Percentiles rank a stretch among this genome's conserved stretches.
These are phyloP conservation scores for Neurospora intermedia DNA, from an alignment of 495 filamentous ascomycete genomes.

Conservation along the genomic window DNA sequence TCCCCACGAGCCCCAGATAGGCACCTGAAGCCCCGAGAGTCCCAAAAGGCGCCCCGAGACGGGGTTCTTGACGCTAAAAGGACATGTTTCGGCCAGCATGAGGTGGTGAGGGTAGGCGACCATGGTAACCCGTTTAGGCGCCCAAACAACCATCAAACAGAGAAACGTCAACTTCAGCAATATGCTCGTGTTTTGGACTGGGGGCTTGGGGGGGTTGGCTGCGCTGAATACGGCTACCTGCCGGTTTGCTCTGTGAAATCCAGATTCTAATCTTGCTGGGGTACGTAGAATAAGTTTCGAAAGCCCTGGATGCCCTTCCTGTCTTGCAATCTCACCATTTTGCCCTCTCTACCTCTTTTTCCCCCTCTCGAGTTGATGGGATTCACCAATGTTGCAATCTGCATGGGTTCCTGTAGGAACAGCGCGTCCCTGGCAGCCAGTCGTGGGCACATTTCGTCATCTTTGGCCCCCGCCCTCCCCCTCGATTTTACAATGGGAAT, in stretches of 20 bases:
- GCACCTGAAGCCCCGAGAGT: background rate
- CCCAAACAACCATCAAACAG: conserved; percentile 41
- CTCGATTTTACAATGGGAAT: background rate
- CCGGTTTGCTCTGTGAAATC: background rate
- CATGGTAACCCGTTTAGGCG: conserved; percentile 17
- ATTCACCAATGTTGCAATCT: background rate
- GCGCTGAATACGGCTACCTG: background rate
- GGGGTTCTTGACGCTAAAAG: conserved; percentile 14
- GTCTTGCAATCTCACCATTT: background rate
- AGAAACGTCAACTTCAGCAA: conserved; percentile 6
- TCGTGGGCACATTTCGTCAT: background rate
- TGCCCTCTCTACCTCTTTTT: background rate
- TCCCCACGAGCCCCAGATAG: background rate
- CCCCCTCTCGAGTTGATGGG: background rate
- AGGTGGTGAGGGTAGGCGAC: conserved; percentile 10
- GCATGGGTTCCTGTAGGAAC: background rate
- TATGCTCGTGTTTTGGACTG: background rate
- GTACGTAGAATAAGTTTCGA: background rate
- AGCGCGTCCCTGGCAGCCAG: background rate
- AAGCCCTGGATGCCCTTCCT: background rate
- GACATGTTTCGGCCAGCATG: conserved; percentile 26
- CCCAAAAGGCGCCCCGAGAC: conserved; percentile 1
- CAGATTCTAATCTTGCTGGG: background rate
- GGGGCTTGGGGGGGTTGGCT: background rate
- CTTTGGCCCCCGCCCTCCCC: background rate